These are phyloP conservation scores for Evernia prunastri DNA, from an alignment of 495 filamentous ascomycete species.

Conservation along the genomic window DNA sequence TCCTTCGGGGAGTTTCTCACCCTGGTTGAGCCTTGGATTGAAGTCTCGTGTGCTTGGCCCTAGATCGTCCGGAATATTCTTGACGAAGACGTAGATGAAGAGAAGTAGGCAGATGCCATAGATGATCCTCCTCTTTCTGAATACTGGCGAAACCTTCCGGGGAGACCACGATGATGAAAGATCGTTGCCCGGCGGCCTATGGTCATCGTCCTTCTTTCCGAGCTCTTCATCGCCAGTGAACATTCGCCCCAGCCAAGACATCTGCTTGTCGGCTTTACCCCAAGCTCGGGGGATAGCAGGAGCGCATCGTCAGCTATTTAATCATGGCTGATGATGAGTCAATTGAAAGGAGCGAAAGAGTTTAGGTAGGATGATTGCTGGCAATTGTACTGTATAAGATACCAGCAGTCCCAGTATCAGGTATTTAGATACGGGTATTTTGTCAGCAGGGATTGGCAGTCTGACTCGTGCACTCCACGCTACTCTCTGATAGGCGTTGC, in stretches of 20 bases:
- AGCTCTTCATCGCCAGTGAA: conserved; percentile 57
- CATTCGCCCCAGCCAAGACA: conserved; percentile 41
- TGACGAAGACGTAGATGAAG: conserved; percentile 47
- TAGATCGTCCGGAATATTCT: conserved; percentile 47
- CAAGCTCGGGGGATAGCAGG: conserved; percentile 19
- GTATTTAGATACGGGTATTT: too few relatives aligned
- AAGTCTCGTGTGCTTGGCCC: conserved; percentile 25
- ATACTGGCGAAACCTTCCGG: conserved; percentile 28
- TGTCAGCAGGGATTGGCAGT: background rate
- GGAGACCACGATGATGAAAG: conserved; percentile 29
- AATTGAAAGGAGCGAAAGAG: background rate
- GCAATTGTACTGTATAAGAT: background rate
- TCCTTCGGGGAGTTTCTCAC: conserved; percentile 24
- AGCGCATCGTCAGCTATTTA: conserved; percentile 11
- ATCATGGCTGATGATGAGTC: background rate
- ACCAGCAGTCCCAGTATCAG: background rate
- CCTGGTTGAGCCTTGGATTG: conserved; percentile 13
- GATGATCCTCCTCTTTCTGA: conserved; percentile 41
- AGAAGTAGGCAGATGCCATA: conserved; percentile 38
- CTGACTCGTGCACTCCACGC: too few relatives aligned
- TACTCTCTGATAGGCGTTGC: background rate
- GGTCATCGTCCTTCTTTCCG: conserved; percentile 65
- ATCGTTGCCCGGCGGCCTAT: conserved; percentile 35
- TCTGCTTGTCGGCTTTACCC: conserved; percentile 26
- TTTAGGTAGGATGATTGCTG: background rate